Evolutionary conservation across 768 basidiomycete species (phyloP), one percentile per base, ranked within the genome.

Genomic region (Lentinula guzmanii): DNA sequence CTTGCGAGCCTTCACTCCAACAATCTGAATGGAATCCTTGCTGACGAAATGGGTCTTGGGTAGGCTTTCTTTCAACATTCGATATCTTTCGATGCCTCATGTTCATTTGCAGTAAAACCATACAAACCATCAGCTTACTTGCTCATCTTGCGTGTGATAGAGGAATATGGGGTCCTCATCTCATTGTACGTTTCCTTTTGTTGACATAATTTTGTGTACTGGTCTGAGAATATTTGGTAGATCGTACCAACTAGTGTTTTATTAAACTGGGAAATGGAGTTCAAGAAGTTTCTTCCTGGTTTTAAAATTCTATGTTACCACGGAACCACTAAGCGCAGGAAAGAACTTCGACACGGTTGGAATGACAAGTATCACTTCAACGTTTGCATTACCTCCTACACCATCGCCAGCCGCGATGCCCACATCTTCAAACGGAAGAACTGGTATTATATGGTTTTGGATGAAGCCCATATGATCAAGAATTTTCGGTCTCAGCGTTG

Each of bases 391-490:
- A 97, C 94, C 0, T 95, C 93, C 16, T 97, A 97, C 70, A 89
- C 93, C 4, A 83, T 96, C 31, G 94, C 93, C n/a, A 88, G 91
- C 68, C 86, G 90, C 42, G 94, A 97, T 70, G 87, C 91, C 57
- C 86, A 91, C 67, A 89, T 95, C 16, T 94, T 96, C 78, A 92
- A 92, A 72, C 86, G 95, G 46, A 95, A 93, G 75, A 78, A 84
- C 53, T 96, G 95, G 95, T 93, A 94, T 70, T 97, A 97, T 68
- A 91, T 97, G 89, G 86, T 97, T 59, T 85, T 97, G 5, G 94
- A 97, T 70, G 94, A 97, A 73, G 95, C 94, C 6, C 94, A 97
- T 70, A 96, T 95, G 86, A 95, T 97, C 85, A 95, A 95, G 76
- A 97, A 97, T 71, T 96, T 95, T 77, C 87, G 87, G 69, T 93